Percentiles rank a stretch among this genome's conserved stretches.
These are phyloP conservation scores for Arabis hirsuta DNA, from an alignment of 345 rosid species.

Conservation along the genomic window DNA sequence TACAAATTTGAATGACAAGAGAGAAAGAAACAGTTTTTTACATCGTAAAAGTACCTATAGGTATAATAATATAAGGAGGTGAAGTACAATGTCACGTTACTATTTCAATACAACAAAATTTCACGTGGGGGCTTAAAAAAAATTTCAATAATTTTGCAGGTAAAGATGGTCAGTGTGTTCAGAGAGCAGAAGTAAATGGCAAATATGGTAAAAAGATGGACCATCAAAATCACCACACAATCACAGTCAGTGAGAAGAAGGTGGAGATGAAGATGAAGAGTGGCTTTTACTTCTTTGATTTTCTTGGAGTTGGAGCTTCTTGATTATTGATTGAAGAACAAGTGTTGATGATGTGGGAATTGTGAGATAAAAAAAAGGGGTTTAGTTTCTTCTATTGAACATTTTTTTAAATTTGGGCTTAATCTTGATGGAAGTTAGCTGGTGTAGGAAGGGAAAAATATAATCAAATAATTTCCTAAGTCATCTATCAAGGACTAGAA, in stretches of 20 bases:
- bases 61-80: conserved; percentile 34
- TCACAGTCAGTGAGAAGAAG: conserved; percentile 37
- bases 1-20: conserved; percentile 40
- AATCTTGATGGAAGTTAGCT: conserved; percentile 9
- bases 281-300: conserved; percentile 44
- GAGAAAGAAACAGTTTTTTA: conserved; percentile 38
- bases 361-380: conserved; percentile 23
- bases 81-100: conserved; percentile 40
- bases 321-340: conserved; percentile 23
- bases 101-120: conserved; percentile 42
- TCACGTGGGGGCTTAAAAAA: conserved; percentile 44
- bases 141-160: conserved; percentile 37
- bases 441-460: not conserved
- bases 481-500: conserved; percentile 10
- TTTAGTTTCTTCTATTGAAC: conserved; percentile 19
- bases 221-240: conserved; percentile 44
- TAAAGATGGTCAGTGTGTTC: conserved; percentile 44
- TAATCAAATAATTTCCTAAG: not conserved
- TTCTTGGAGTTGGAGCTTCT: conserved; percentile 45
- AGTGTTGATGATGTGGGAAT: conserved; percentile 13
- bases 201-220: conserved; percentile 43
- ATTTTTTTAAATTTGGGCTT: conserved; percentile 8
- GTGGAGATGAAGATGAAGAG: conserved; percentile 27
- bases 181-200: conserved; percentile 47
- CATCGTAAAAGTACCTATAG: conserved; percentile 43